Percentiles rank a stretch among this genome's conserved stretches.
Conservation (phyloP, 805 yeast species). For the Yamadazyma sp. region DNA sequence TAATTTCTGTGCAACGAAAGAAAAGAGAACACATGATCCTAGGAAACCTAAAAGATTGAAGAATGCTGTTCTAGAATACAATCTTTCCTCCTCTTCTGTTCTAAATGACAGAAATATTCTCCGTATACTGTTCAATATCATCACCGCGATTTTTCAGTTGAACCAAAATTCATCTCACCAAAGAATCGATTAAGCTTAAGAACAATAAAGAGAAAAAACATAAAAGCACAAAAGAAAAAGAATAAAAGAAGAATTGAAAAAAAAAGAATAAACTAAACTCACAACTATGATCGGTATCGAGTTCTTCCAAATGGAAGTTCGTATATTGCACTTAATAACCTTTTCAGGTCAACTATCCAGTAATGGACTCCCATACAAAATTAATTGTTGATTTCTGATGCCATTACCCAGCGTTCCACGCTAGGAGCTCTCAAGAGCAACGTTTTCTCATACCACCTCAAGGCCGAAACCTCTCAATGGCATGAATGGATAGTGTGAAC, state of each 20-base stretch:
- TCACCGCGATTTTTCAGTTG: conserved; percentile 17
- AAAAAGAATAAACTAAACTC: conserved; percentile 35
- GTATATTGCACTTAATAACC: conserved; percentile 63
- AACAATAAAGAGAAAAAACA: too few relatives aligned
- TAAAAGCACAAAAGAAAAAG: too few relatives aligned
- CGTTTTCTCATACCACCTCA: conserved; percentile 2
- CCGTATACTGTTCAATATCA: conserved; percentile 72
- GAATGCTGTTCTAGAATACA: conserved; percentile 72
- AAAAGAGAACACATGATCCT: conserved; percentile 76
- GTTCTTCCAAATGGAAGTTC: conserved; percentile 42
- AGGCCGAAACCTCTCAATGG: conserved; percentile 4
- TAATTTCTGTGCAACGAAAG: conserved; percentile 68
- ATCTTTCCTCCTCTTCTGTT: conserved; percentile 81
- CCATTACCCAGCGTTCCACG: conserved; percentile 59
- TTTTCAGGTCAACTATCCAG: conserved; percentile 50
- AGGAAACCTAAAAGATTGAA: conserved; percentile 76
- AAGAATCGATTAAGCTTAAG: too few relatives aligned
- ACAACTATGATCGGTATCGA: conserved; percentile 62
- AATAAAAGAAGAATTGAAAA: conserved; percentile 6
- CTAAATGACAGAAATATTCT: conserved; percentile 79
- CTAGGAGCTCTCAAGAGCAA: conserved; percentile 56
- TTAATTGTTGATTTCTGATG: conserved; percentile 46
- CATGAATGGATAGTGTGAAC: conserved; percentile 45
- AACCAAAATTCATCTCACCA: too few relatives aligned
- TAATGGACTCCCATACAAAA: conserved; percentile 50